Evolutionary conservation across 1,284 basidiomycete species (phyloP), one percentile per base, ranked within the genome.

Genomic region (Cryptococcus sp.): DNA sequence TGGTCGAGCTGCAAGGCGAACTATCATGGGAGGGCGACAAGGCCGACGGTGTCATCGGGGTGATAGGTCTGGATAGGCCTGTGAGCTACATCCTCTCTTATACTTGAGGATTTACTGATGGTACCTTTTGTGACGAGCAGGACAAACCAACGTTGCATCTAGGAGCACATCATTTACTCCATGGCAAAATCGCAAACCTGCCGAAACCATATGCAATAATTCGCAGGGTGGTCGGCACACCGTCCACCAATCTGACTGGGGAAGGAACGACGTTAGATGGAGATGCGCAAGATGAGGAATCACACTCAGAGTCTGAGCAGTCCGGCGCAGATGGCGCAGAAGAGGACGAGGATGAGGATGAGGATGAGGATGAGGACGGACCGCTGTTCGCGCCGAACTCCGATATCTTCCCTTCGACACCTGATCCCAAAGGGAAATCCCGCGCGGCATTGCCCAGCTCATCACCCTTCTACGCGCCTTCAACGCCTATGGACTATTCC

Each of bases 111-210:
- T 15, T 45, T n/a, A 3, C 22, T n/a, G 39, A 13, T 27, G 17
- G 10, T n/a, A 30, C 17, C 25, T 20, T 16, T 17, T 23, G 41
- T 38, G 30, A 51, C n/a, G 48, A 40, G 20, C 39, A 91, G 87
- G 86, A 86, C 63, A 89, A 88, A 67, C 86, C 90, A 0, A 90
- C 87, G 0, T 81, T 96, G 5, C 80, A 84, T 61, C 88, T 96
- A 57, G 92, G 92, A 7, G 62, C 64, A 54, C 88, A 94, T 76
- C 90, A 96, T 71, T 81, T 92, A 17, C 84, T 96, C 1, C 93
- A 96, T 72, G 93, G 93, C 49, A 91, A 90, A 71, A 82, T 95
- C 56, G 83, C 86, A 40, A 83, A 81, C 45, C 82, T 96, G 11
- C 77, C 86, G 0, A 91, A 89, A 70, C 90, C 91, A 0, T 82